Conservation (phyloP, 345 rosid species). For the Citrus sp. region DNA sequence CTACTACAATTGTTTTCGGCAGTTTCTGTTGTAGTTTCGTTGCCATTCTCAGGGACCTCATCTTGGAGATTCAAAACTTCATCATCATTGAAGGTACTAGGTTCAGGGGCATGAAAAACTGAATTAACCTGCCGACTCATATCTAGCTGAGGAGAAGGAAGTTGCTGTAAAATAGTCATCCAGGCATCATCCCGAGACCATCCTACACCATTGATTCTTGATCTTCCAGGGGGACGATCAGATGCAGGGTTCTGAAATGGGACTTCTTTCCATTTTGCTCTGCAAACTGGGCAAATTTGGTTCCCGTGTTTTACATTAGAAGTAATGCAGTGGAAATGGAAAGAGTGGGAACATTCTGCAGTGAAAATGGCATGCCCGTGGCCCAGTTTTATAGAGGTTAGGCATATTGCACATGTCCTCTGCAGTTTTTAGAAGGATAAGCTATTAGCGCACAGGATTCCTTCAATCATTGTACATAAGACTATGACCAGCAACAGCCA, state of each 20-base stretch:
- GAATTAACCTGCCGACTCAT: constrained; percentile 46
- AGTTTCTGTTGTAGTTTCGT: constrained; percentile 10
- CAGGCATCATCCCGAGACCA: constrained; percentile 60
- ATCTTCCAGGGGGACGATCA: constrained; percentile 38
- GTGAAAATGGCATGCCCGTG: constrained; percentile 92
- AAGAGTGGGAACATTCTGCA: constrained; percentile 95
- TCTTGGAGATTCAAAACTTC: constrained; percentile 55
- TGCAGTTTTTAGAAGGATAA: constrained; percentile 39
- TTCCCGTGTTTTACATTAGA: constrained; percentile 92
- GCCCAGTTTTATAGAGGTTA: constrained; percentile 72
- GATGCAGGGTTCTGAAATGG: constrained; percentile 63
- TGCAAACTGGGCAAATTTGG: constrained; percentile 89
- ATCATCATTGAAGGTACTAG: constrained; percentile 72
- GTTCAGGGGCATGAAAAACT: constrained; percentile 51
- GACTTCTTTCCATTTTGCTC: constrained; percentile 88
- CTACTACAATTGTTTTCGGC: constrained; percentile 28
- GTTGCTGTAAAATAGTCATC: constrained; percentile 51
- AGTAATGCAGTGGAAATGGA: constrained; percentile 94
- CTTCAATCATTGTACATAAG: neutral
- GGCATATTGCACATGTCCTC: constrained; percentile 89
- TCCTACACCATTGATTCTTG: constrained; percentile 40
- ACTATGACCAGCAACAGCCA: neutral
- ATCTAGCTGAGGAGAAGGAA: constrained; percentile 50
- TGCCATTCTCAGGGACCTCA: constrained; percentile 23
- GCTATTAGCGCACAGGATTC: constrained; percentile 17